Base-by-base conservation (phyloP, 805 yeast genomes). In the Candida silvatica region DNA sequence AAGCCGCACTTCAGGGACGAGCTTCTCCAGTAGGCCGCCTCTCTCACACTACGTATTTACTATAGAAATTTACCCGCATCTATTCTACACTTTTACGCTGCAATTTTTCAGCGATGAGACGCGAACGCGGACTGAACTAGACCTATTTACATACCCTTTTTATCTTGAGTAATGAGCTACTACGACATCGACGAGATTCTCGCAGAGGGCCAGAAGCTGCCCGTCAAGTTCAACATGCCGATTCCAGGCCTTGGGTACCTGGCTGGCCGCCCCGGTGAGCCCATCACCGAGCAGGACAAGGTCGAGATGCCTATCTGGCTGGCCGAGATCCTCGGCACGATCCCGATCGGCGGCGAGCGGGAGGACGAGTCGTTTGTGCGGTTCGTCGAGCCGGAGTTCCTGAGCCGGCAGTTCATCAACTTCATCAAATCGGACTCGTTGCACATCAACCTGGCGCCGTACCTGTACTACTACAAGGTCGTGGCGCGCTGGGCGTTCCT, bases 191-290 rank as follows among this genome's bases (percentile, higher is more conserved):
- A 83, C 45, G 92, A 81, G 44, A 77, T 82, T 9, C 62, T 80
- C 15, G 74, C 88, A 0, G 86, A 39, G 38, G 24, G 15, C 12
- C 40, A 67, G 63, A 78, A 77, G 49, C 61, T 88, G 6, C 95
- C 96, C 0, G 77, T 90, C 49, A 74, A 71, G 35, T 86, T 88
- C 61, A 78, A 80, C 43, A 70, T 78, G 31, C 69, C 80, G 0
- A 80, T 86, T 6, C 94, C 94, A 0, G 90, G 92, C 0, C 61
- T 90, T n/a, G 97, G 96, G 3, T 85, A 80, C 49, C 62, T 90
- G 5, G 88, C 81, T 48, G 86, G 88, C 6, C 74, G 80, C 40
- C 83, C 86, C 1, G 84, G 81, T 1, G 68, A 74, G 42, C 52
- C 76, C 40, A 62, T 80, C 20, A 58, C 61, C 36, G 67, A 73